These are phyloP conservation scores for Myxozyma sirexii DNA, from an alignment of 805 yeast genomes.

Conservation along the genomic window DNA sequence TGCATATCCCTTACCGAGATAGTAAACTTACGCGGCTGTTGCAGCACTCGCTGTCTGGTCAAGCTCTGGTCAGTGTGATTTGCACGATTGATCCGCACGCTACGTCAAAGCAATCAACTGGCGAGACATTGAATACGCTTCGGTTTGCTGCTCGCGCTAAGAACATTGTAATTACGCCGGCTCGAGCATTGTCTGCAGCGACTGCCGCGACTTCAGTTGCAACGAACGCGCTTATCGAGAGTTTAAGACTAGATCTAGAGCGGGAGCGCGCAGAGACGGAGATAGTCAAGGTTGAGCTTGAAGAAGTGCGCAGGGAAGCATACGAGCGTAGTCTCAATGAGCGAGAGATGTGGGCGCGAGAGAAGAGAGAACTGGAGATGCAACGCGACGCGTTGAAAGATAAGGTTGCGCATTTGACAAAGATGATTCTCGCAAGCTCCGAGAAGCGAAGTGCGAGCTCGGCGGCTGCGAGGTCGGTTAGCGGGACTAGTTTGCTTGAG, in stretches of 20 bases:
- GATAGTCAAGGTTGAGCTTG: constrained; percentile 42
- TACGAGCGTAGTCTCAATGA: constrained; percentile 8
- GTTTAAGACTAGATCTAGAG: constrained; percentile 62
- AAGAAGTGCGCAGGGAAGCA: constrained; percentile 24
- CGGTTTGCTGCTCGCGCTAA: constrained; percentile 94
- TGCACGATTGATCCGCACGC: constrained; percentile 71
- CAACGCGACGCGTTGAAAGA: constrained; percentile 32
- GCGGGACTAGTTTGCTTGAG: neutral
- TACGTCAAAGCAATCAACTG: constrained; percentile 57
- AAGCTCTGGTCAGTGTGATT: constrained; percentile 76
- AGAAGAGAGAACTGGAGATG: constrained; percentile 30
- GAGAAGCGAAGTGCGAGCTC: constrained; percentile 7
- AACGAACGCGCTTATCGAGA: constrained; percentile 51
- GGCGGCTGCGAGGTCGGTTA: neutral
- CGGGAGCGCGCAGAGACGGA: constrained; percentile 59
- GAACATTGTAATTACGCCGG: constrained; percentile 72
- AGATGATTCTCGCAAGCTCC: constrained; percentile 19
- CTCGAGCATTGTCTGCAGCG: constrained; percentile 44
- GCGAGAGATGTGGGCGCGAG: constrained; percentile 17
- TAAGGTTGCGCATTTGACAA: constrained; percentile 30
- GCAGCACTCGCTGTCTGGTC: constrained; percentile 91
- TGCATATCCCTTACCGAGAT: constrained; percentile 89
- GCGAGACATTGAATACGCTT: constrained; percentile 84
- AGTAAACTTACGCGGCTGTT: constrained; percentile 85
- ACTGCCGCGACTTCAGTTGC: constrained; percentile 36